phyloP scores from a whole-genome alignment of 2,329 filamentous ascomycete genomes.

The Diaporthe nobilis region DNA sequence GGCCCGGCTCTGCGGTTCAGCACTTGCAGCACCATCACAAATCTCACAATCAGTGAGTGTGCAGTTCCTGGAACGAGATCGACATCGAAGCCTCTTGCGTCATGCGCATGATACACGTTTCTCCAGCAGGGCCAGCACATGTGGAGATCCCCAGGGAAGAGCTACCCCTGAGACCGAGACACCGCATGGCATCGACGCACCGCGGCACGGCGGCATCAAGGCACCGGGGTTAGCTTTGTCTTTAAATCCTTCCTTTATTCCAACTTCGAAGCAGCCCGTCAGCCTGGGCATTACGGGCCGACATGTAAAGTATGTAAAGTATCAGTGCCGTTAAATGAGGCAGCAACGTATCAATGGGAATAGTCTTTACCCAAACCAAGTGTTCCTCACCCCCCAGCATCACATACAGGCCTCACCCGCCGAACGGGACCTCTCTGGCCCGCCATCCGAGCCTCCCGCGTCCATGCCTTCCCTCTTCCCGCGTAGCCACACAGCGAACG shows the following conservation, averaged over 20 bases:
- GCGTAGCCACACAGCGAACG: conserved; percentile 21
- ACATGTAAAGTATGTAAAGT: not conserved
- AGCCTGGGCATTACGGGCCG: not conserved
- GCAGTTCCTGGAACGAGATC: conserved; percentile 4
- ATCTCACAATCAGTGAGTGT: not conserved
- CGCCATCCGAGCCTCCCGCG: conserved; percentile 29
- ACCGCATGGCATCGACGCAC: not conserved
- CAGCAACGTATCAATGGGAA: not conserved
- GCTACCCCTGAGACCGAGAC: conserved; percentile 20
- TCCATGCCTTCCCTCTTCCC: not conserved
- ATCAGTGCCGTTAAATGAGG: not conserved
- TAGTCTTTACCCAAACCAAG: not conserved
- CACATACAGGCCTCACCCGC: not conserved
- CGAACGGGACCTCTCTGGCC: conserved; percentile 5
- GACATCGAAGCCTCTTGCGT: conserved; percentile 17
- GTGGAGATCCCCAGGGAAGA: not conserved
- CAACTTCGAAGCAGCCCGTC: not conserved
- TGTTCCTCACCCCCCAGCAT: not conserved
- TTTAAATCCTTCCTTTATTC: not conserved
- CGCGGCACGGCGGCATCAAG: not conserved
- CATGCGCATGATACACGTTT: conserved; percentile 30
- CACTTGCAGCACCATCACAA: not conserved
- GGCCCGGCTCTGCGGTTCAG: conserved; percentile 21
- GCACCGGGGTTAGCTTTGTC: not conserved
- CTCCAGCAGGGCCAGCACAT: conserved; percentile 16